Base-by-base conservation (phyloP, 2,329 filamentous ascomycete genomes). In the Ascochyta clinopodiicola region DNA sequence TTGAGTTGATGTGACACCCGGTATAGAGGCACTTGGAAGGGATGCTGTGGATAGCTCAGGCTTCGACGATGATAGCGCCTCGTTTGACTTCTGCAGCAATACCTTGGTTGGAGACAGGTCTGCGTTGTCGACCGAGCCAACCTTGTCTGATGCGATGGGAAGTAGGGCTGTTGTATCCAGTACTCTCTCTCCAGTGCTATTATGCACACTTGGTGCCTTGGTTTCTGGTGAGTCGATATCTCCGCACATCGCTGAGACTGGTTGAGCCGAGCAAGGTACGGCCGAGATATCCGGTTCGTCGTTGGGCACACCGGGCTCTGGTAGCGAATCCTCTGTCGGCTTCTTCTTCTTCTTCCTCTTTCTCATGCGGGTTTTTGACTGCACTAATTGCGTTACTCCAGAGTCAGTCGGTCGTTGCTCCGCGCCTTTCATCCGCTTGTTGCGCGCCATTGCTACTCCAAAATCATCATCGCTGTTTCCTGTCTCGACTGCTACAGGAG, bases 291-390 rank as follows among this genome's bases (percentile, higher is more conserved):
- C 27, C 24, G 22, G 25, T 6, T 44, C 17, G 6, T 32, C 25
- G 7, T 27, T 56, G 6, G 25, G 19, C 19, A 27, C 19, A n/a
- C 15, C 9, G 9, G 47, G 19, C 19, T 43, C 43, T 12, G 10
- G 36, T 4, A 35, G 21, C 32, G 39, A 27, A 13, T n/a, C 46
- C 19, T 70, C 64, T n/a, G 54, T 59, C 44, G 55, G 53, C 42
- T 57, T 62, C 51, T 63, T 71, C 46, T 67, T 72, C 35, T 65
- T 64, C 35, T 65, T 64, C 46, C 68, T 67, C 15, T 68, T 60
- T 31, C 73, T 61, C 72, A 76, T 75, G 9, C 73, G 66, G 36
- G 75, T 70, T 36, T 73, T 76, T 3, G 69, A 66, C 38, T 74
- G 74, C 21, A 75, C 72, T 9, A 75, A 39, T 44, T 69, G 60